Evolutionary conservation across 2,329 filamentous ascomycete species (phyloP).

Genomic region (Exophiala alcalophila): DNA sequence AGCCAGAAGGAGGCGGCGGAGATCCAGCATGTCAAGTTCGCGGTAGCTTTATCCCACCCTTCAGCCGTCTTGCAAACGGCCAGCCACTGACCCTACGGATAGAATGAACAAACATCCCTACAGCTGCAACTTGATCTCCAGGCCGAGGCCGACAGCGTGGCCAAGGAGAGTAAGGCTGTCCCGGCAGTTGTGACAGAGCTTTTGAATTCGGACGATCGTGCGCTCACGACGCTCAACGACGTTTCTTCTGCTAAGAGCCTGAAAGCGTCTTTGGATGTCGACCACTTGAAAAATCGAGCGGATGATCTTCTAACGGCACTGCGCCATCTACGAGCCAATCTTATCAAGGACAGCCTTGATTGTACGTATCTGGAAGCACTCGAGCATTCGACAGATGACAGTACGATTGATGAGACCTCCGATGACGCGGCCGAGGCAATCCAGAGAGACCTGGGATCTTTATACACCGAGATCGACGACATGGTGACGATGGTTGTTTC

Average conservation of each 20-base stretch:
- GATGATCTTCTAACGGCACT: conserved; percentile 16
- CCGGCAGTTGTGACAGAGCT: conserved; percentile 4
- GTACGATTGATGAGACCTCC: neutral
- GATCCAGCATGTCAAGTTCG: conserved; percentile 23
- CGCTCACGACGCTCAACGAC: conserved; percentile 16
- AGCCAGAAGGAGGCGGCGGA: conserved; percentile 15
- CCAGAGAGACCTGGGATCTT: conserved; percentile 21
- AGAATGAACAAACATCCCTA: conserved; percentile 18
- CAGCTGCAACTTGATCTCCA: conserved; percentile 7
- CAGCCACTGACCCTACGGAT: neutral
- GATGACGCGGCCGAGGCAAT: conserved; percentile 3
- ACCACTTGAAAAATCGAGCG: conserved; percentile 3
- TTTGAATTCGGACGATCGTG: conserved; percentile 23
- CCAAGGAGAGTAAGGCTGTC: conserved; percentile 13
- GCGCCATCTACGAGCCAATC: conserved; percentile 14
- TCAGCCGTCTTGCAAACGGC: neutral
- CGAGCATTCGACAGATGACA: neutral
- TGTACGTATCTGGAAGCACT: conserved; percentile 23
- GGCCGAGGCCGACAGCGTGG: conserved; percentile 2
- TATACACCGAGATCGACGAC: conserved; percentile 28
- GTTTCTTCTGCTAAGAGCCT: neutral
- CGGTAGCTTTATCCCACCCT: neutral
- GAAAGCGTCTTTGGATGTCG: conserved; percentile 4
- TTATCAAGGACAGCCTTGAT: conserved; percentile 25
- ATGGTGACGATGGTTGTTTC: conserved; percentile 25